Base-by-base conservation (phyloP, 257 asterid genomes). In the Eustoma russellianum region DNA sequence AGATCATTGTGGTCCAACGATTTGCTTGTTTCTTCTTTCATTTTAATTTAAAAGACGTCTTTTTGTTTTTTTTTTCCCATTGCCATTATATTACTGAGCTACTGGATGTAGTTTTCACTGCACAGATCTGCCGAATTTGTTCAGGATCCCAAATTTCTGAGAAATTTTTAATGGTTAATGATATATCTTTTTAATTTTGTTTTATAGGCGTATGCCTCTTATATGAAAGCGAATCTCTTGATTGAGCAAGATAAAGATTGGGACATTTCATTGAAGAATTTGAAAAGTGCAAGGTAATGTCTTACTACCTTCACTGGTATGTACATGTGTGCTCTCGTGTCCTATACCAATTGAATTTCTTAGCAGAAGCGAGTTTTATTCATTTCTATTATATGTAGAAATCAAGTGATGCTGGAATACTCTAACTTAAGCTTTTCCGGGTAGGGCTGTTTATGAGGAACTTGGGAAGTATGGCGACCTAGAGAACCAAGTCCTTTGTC, bases 361-460 rank as follows among this genome's bases (percentile, higher is more conserved):
- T 11, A 10, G 12, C 43, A 7, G 43, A 7, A 7, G 11, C 7
- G 12, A 38, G 12, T 7, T 11, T 38, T 11, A 10, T 38, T 38
- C 12, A 0, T 38, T 38, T 38, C 12, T 11, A 38, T 8, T 38
- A 2, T 38, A 38, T 38, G 43, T 38, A 1, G 12, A 38, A 7
- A 7, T 38, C 43, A 9, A 38, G 9, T 11, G 9, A 38, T 38
- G 43, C 43, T 38, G 43, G 43, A 38, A 38, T 11, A 8, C 12
- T n/a, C 43, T 38, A 38, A 38, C 12, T 8, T 38, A 7, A 7
- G 43, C 43, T 38, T 38, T 38, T 38, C 9, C 12, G 12, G 5
- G 13, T 62, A 92, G 99, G 80, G 95, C 95, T 69, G 97, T 92
- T 67, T 92, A 88, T 76, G 99, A 88, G 79, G 95, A 92, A 62